phyloP scores from a whole-genome alignment of 169 alveolate genomes.

The Cryptosporidium parvum region DNA sequence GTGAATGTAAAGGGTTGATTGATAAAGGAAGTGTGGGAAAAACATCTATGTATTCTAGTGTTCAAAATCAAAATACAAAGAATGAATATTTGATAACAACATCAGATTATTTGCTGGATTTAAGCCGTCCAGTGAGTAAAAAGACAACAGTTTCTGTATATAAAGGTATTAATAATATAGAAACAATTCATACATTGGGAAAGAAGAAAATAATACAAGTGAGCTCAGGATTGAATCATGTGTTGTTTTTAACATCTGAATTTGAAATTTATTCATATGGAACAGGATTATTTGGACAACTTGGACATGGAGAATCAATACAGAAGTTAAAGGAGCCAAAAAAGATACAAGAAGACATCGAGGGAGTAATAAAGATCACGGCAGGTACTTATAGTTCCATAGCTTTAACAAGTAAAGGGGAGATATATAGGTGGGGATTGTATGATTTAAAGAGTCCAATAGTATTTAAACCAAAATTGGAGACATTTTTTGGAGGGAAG shows the following conservation, averaged over 20 bases:
- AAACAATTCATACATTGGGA: constrained; percentile 43
- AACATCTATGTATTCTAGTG: constrained; percentile 40
- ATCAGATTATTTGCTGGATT: constrained; percentile 58
- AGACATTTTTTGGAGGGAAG: constrained; percentile 17
- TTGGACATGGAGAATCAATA: constrained; percentile 59
- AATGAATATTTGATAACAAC: constrained; percentile 62
- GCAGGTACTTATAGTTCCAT: constrained; percentile 41
- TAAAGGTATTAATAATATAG: constrained; percentile 34
- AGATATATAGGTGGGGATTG: constrained; percentile 70
- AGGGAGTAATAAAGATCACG: constrained; percentile 19
- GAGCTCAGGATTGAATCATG: constrained; percentile 52
- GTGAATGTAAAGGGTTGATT: background rate
- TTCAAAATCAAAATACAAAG: constrained; percentile 40
- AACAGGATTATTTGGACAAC: constrained; percentile 61
- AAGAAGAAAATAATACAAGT: constrained; percentile 47
- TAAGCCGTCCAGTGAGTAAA: constrained; percentile 29
- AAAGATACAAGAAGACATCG: constrained; percentile 11
- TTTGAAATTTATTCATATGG: constrained; percentile 52
- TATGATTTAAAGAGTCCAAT: constrained; percentile 31
- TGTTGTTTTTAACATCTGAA: constrained; percentile 32
- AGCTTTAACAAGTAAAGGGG: constrained; percentile 39
- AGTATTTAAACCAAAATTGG: constrained; percentile 30
- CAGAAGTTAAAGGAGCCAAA: constrained; percentile 43
- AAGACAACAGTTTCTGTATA: constrained; percentile 36
- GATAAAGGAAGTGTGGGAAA: constrained; percentile 1